Evolutionary conservation across 441 rosid species (phyloP).

Genomic region (Adansonia rubrostipa): DNA sequence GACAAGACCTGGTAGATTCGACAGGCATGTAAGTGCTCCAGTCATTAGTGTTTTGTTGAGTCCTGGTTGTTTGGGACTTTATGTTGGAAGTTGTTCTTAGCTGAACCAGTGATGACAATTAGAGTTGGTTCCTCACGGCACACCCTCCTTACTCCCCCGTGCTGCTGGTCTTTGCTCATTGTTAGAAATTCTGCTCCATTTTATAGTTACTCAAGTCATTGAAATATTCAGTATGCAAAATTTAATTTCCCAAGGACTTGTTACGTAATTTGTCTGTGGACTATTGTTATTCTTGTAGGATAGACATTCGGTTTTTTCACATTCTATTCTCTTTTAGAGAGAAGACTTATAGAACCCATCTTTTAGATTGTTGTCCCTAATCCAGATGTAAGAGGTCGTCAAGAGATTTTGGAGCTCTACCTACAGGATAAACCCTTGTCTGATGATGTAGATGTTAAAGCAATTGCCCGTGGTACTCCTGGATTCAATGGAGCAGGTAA

Average conservation of each 20-base stretch:
- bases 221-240: not conserved
- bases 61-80: conserved; percentile 11
- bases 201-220: conserved; percentile 1
- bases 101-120: not conserved
- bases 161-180: not conserved
- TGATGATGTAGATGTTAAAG: conserved; percentile 82
- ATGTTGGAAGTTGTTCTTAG: conserved; percentile 11
- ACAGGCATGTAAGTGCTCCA: conserved; percentile 84
- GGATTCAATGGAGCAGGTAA: conserved; percentile 99
- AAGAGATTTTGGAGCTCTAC: conserved; percentile 95
- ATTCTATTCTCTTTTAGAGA: conserved; percentile 24
- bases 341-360: conserved; percentile 35
- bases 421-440: conserved; percentile 90
- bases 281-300: conserved; percentile 7
- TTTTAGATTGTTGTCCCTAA: conserved; percentile 89
- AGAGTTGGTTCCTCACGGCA: not conserved
- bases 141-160: not conserved
- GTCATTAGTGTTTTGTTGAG: conserved; percentile 16
- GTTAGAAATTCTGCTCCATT: not conserved
- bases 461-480: conserved; percentile 98
- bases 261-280: not conserved
- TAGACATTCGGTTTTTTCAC: conserved; percentile 17
- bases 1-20: conserved; percentile 99
- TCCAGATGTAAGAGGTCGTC: conserved; percentile 92
- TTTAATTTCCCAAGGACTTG: not conserved